Evolutionary conservation across 768 basidiomycete genomes (phyloP).

Genomic region (Collybiopsis luxurians): DNA sequence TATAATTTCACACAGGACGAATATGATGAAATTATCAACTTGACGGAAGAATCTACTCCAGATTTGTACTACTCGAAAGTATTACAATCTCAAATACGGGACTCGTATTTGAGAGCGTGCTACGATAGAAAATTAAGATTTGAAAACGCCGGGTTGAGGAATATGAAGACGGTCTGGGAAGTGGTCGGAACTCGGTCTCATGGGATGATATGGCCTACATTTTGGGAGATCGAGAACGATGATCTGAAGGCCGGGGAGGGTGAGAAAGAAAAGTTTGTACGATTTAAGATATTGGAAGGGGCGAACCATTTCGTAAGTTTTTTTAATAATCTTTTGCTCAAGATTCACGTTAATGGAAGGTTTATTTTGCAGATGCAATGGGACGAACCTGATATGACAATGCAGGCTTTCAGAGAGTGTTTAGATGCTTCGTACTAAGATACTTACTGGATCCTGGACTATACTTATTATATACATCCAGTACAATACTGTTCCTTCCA

Average conservation of each 20-base stretch:
- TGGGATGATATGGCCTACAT: not conserved
- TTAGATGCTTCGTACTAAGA: not conserved
- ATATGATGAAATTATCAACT: constrained; percentile 9
- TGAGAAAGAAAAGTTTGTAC: not conserved
- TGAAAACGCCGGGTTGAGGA: not conserved
- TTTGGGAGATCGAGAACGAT: not conserved
- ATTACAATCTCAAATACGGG: not conserved
- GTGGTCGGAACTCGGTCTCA: not conserved
- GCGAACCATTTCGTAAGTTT: not conserved
- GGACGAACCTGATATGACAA: not conserved
- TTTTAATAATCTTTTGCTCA: not conserved
- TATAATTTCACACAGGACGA: constrained; percentile 20
- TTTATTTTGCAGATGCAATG: constrained; percentile 1
- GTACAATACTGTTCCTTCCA: too few relatives aligned
- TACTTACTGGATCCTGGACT: too few relatives aligned
- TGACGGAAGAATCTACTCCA: not conserved
- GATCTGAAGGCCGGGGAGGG: not conserved
- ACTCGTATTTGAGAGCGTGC: not conserved
- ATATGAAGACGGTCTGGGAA: not conserved
- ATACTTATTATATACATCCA: too few relatives aligned
- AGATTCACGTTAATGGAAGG: not conserved
- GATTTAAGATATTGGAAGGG: constrained; percentile 3
- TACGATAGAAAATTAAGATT: not conserved
- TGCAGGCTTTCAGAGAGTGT: not conserved
- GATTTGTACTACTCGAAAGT: not conserved